A percentile compares a stretch with the other conserved stretches of the same genome.
phyloP scores from a whole-genome alignment of 495 filamentous ascomycete genomes.

The Talaromyces liani region DNA sequence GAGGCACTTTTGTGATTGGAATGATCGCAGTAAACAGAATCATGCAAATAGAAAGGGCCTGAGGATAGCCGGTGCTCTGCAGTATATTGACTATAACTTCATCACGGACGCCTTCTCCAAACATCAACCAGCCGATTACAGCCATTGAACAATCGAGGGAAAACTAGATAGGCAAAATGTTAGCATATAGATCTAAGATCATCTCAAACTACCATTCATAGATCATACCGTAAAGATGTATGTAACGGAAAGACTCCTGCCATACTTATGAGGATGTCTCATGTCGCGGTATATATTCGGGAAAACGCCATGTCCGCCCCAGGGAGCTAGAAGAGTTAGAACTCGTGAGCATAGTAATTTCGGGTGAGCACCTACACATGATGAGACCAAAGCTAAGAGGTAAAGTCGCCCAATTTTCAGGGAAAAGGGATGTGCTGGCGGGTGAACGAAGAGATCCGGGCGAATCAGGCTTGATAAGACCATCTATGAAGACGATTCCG shows the following conservation, averaged over 20 bases:
- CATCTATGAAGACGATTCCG: conserved; percentile 72
- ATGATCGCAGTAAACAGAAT: conserved; percentile 85
- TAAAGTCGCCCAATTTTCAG: conserved; percentile 77
- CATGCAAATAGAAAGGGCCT: conserved; percentile 65
- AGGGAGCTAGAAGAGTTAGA: conserved; percentile 49
- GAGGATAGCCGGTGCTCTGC: conserved; percentile 63
- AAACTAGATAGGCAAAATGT: conserved; percentile 41
- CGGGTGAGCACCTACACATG: conserved; percentile 59
- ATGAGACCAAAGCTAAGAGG: conserved; percentile 92
- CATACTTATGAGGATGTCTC: conserved; percentile 86
- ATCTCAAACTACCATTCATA: not conserved
- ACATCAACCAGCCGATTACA: conserved; percentile 83
- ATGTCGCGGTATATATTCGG: conserved; percentile 98
- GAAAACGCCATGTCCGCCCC: conserved; percentile 93
- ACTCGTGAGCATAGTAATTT: not conserved
- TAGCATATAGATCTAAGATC: not conserved
- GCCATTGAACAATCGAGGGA: conserved; percentile 74
- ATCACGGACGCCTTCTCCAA: conserved; percentile 74
- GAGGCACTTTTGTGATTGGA: conserved; percentile 85
- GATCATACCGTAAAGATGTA: conserved; percentile 75
- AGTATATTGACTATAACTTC: conserved; percentile 90
- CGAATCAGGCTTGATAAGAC: conserved; percentile 67
- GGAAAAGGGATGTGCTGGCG: conserved; percentile 67
- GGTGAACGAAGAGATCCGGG: conserved; percentile 84
- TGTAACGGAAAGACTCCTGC: conserved; percentile 65